Evolutionary conservation across 176 grass and related monocot species (phyloP).

Genomic region (Lolium multiflorum): DNA sequence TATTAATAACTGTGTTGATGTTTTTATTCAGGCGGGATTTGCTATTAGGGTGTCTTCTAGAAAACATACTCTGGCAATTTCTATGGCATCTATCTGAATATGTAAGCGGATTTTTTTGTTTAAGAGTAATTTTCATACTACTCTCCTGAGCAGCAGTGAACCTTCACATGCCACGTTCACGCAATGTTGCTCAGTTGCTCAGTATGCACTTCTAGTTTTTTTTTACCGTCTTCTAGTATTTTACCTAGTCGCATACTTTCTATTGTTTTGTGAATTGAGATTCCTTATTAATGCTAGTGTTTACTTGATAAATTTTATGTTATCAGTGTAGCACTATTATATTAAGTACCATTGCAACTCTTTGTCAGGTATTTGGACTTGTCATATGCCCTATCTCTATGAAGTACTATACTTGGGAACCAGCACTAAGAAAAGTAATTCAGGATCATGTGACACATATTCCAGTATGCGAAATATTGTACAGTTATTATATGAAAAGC

Average conservation of each 20-base stretch:
- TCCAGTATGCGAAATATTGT: background rate
- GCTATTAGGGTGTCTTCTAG: background rate
- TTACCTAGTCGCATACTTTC: background rate
- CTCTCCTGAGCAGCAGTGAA: background rate
- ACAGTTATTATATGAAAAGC: background rate
- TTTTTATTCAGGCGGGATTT: background rate
- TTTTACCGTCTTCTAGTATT: too few relatives aligned
- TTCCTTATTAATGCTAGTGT: background rate
- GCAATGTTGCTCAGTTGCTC: slow-evolving; percentile 9
- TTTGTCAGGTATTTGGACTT: background rate
- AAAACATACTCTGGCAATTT: background rate
- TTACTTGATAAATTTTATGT: slow-evolving; percentile 3
- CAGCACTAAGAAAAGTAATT: slow-evolving; percentile 4
- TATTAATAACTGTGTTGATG: background rate
- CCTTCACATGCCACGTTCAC: background rate
- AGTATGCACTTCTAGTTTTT: background rate
- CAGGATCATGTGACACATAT: background rate
- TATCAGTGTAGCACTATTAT: background rate
- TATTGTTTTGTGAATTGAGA: background rate
- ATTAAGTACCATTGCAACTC: background rate
- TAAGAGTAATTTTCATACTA: background rate
- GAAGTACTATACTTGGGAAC: background rate
- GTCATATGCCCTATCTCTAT: background rate
- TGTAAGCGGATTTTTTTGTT: background rate
- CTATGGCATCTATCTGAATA: background rate